These are phyloP conservation scores for Meyerozyma sp. DNA, from an alignment of 1,139 yeast genomes.

Conservation along the genomic window DNA sequence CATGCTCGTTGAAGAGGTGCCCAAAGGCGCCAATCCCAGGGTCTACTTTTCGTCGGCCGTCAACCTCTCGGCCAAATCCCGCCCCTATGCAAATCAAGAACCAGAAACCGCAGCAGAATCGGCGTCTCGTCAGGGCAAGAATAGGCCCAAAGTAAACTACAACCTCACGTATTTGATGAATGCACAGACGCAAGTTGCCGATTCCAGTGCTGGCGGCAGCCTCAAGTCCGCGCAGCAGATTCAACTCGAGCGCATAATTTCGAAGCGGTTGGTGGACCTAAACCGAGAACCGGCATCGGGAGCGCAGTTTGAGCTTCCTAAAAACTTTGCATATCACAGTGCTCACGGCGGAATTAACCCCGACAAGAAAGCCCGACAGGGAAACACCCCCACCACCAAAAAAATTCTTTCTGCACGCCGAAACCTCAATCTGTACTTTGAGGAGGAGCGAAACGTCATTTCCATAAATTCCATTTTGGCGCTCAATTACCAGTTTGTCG, in stretches of 20 bases:
- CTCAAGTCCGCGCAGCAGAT: constrained; percentile 40
- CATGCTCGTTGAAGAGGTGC: constrained; percentile 45
- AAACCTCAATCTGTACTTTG: constrained; percentile 42
- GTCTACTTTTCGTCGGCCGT: constrained; percentile 42
- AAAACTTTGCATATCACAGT: constrained; percentile 34
- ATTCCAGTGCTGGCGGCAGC: constrained; percentile 24
- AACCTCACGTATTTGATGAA: constrained; percentile 41
- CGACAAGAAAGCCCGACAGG: constrained; percentile 27
- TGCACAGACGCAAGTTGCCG: constrained; percentile 37
- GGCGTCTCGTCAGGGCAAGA: constrained; percentile 16
- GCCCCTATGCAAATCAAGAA: constrained; percentile 1
- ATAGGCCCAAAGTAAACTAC: constrained; percentile 41
- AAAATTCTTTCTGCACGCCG: constrained; percentile 40
- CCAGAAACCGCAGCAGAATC: constrained; percentile 4
- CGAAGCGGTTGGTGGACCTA: constrained; percentile 33
- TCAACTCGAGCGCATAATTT: constrained; percentile 36
- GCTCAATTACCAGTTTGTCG: constrained; percentile 39
- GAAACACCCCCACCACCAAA: constrained; percentile 44
- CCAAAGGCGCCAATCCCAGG: constrained; percentile 30
- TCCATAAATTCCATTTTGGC: constrained; percentile 38
- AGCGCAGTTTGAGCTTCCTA: constrained; percentile 36
- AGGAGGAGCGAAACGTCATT: constrained; percentile 42
- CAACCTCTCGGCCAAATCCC: constrained; percentile 33
- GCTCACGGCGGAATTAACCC: constrained; percentile 18
- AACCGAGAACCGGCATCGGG: constrained; percentile 26